Evolutionary conservation across 768 basidiomycete species (phyloP).

Genomic region (Tricholoma bakamatsutake): DNA sequence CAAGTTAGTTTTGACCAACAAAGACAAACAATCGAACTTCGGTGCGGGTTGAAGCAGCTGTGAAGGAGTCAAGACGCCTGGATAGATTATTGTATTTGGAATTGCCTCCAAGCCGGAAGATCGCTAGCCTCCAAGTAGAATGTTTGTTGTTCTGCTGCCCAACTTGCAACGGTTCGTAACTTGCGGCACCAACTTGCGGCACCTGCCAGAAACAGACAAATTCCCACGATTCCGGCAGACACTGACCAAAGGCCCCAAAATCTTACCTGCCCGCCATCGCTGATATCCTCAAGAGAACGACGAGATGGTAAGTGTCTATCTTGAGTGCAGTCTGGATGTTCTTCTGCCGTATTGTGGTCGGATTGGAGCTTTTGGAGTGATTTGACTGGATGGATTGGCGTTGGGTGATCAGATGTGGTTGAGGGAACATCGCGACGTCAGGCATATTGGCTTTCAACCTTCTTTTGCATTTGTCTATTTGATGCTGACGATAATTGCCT

Average conservation of each 20-base stretch:
- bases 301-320: slow-evolving; percentile 39
- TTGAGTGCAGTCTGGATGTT: slow-evolving; percentile 8
- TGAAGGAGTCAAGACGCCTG: too few relatives aligned
- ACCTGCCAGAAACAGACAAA: slow-evolving; percentile 9
- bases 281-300: slow-evolving; percentile 32
- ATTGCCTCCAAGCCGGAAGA: too few relatives aligned
- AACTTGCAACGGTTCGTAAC: too few relatives aligned
- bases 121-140: too few relatives aligned
- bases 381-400: slow-evolving; percentile 14
- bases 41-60: too few relatives aligned
- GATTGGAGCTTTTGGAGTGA: slow-evolving; percentile 11
- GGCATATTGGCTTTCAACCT: background rate
- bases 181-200: background rate
- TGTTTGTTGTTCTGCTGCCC: too few relatives aligned
- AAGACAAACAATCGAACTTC: too few relatives aligned
- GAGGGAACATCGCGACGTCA: slow-evolving; percentile 11
- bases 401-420: slow-evolving; percentile 21
- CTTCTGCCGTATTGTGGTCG: slow-evolving; percentile 13
- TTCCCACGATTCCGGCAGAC: slow-evolving; percentile 14
- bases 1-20: too few relatives aligned
- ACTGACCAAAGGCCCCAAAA: slow-evolving; percentile 4
- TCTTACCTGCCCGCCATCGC: slow-evolving; percentile 16
- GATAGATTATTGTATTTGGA: too few relatives aligned
- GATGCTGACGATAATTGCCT: slow-evolving; percentile 17
- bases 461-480: background rate